Percentiles rank a stretch among this genome's conserved stretches.
Evolutionary conservation across 768 basidiomycete genomes (phyloP).

Genomic region (Paxillus ammoniavirescens): DNA sequence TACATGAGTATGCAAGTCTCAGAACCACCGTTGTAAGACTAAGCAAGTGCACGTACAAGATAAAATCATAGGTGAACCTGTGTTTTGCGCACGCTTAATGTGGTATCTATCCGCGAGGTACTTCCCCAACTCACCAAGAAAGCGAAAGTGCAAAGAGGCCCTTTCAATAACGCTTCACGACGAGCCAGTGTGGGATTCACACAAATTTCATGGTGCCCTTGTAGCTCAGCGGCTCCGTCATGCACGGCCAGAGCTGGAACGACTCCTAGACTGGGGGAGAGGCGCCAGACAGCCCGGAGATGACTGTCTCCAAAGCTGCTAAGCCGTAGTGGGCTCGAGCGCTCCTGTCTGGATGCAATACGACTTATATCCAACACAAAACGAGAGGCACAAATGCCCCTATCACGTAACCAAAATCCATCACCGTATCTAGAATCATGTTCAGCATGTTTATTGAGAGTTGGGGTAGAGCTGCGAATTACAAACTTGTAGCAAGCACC

Average conservation of each 20-base stretch:
- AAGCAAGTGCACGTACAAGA: conserved; percentile 46
- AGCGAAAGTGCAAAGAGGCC: conserved; percentile 71
- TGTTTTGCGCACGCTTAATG: neutral
- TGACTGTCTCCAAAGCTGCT: conserved; percentile 73
- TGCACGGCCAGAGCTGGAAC: conserved; percentile 76
- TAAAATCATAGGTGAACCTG: conserved; percentile 80
- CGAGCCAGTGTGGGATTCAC: conserved; percentile 70
- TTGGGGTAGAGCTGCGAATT: neutral
- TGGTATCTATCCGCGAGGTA: neutral
- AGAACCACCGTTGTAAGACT: neutral
- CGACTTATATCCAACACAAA: conserved; percentile 79
- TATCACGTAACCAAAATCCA: conserved; percentile 80
- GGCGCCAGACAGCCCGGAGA: conserved; percentile 83
- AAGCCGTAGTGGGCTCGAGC: neutral
- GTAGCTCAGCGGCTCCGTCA: conserved; percentile 77
- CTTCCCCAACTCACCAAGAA: conserved; percentile 52
- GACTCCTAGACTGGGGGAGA: conserved; percentile 80
- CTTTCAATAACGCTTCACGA: conserved; percentile 78
- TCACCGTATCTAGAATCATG: conserved; percentile 64
- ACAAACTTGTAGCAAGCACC: conserved; percentile 82
- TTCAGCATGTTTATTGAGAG: neutral
- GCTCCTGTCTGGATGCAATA: neutral
- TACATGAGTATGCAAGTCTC: conserved; percentile 39
- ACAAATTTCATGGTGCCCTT: conserved; percentile 77
- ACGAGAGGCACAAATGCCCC: conserved; percentile 81